Evolutionary conservation across 2,329 filamentous ascomycete genomes (phyloP).

Genomic region (Aspergillus candidus): DNA sequence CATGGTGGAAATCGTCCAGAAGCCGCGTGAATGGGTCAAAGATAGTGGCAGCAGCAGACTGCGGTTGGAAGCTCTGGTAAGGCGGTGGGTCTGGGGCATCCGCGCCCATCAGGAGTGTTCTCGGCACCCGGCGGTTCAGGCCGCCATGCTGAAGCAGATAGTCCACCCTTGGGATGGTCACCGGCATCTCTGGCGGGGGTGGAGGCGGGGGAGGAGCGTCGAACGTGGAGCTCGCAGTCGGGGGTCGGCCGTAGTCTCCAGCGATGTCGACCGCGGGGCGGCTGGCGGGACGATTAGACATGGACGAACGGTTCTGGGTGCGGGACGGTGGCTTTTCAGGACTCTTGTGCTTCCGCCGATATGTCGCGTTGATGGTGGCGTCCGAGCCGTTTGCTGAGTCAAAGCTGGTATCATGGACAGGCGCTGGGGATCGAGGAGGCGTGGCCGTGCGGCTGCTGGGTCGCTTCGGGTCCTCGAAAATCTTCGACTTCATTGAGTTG

Average conservation of each 20-base stretch:
- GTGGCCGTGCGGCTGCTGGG: constrained; percentile 25
- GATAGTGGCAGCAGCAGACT: constrained; percentile 63
- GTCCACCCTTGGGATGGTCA: constrained; percentile 76
- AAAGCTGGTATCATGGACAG: constrained; percentile 28
- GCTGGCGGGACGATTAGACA: constrained; percentile 20
- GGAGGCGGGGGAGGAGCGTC: constrained; percentile 63
- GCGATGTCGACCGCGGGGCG: constrained; percentile 33
- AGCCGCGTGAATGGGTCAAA: constrained; percentile 79
- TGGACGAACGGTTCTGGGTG: constrained; percentile 28
- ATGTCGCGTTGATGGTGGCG: constrained; percentile 42
- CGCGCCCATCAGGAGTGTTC: constrained; percentile 56
- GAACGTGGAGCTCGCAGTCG: constrained; percentile 25
- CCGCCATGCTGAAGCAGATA: constrained; percentile 89
- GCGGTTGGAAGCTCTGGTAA: constrained; percentile 56
- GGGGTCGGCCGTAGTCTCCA: constrained; percentile 28
- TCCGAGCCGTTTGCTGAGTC: constrained; percentile 40
- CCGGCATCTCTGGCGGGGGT: constrained; percentile 59
- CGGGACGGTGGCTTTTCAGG: constrained; percentile 31
- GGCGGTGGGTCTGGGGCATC: constrained; percentile 51
- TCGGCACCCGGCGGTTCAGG: constrained; percentile 63
- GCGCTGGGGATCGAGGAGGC: constrained; percentile 31
- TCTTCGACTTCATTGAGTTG: constrained; percentile 30
- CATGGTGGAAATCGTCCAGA: constrained; percentile 76
- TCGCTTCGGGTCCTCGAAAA: constrained; percentile 29
- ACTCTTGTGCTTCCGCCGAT: constrained; percentile 30